These are phyloP conservation scores for Cladorrhinum sp. DNA, from an alignment of 2,329 filamentous ascomycete species.

Conservation along the genomic window DNA sequence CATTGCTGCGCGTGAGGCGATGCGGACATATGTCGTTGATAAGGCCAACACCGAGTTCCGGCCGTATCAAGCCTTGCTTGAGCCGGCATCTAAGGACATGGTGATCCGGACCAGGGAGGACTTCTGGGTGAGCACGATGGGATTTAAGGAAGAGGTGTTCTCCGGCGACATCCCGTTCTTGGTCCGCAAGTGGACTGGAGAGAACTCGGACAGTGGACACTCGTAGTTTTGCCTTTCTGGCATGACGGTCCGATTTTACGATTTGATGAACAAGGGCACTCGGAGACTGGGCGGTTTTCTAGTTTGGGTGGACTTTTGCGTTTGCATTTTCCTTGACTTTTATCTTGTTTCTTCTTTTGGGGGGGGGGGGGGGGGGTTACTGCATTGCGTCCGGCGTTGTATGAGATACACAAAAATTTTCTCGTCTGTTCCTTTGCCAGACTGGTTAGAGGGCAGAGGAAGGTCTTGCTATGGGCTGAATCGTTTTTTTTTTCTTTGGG, in stretches of 20 bases:
- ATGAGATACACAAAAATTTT: conserved; percentile 26
- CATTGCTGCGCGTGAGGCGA: conserved; percentile 56
- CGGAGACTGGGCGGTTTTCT: conserved; percentile 6
- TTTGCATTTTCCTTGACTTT: conserved; percentile 9
- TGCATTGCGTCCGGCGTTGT: conserved; percentile 32
- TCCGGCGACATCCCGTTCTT: conserved; percentile 28
- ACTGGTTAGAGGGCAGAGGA: conserved; percentile 14
- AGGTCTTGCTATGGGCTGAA: conserved; percentile 8
- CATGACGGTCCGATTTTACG: conserved; percentile 11
- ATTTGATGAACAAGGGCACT: conserved; percentile 23
- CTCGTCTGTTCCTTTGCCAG: background rate
- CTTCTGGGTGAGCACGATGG: conserved; percentile 28
- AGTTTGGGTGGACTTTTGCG: conserved; percentile 1
- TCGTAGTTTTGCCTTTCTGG: conserved; percentile 5
- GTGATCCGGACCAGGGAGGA: conserved; percentile 23
- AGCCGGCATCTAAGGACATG: conserved; percentile 19
- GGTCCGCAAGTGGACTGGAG: conserved; percentile 25
- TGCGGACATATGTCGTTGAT: conserved; percentile 47
- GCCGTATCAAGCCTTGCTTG: conserved; percentile 20
- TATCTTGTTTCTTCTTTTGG: conserved; percentile 5
- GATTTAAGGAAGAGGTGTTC: conserved; percentile 31
- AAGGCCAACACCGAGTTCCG: conserved; percentile 31
- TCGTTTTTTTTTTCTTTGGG: conserved; percentile 9
- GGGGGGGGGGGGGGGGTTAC: no score
- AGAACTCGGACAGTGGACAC: conserved; percentile 13